Evolutionary conservation across 176 grass and related monocot genomes (phyloP).

Genomic region (Aegilops longissima): DNA sequence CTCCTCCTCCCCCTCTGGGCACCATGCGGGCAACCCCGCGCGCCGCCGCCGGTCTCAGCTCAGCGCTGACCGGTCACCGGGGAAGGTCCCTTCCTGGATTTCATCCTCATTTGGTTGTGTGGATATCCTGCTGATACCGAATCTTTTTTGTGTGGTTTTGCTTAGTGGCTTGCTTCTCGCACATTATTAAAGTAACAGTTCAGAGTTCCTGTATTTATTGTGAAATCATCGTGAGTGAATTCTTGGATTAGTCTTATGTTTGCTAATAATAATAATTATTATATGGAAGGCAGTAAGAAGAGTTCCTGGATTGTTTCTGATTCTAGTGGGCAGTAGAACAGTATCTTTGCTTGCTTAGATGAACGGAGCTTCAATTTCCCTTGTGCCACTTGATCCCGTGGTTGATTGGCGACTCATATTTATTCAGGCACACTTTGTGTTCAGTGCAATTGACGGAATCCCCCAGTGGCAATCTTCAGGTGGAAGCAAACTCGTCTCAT

Average conservation of each 20-base stretch:
- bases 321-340: not conserved
- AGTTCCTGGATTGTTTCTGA: not conserved
- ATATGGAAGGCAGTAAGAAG: not conserved
- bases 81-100: conserved; percentile 31
- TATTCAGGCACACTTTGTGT: conserved; percentile 31
- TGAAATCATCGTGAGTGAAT: not conserved
- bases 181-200: not conserved
- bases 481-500: conserved; percentile 26
- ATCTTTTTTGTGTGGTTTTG: not conserved
- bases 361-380: not conserved
- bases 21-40: conserved; percentile 5
- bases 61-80: conserved; percentile 19
- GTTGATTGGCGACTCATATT: conserved; percentile 17
- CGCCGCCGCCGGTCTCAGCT: conserved; percentile 19
- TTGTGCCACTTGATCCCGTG: not conserved
- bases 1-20: conserved; percentile 10
- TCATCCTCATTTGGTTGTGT: not conserved
- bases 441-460: conserved; percentile 39
- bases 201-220: not conserved
- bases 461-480: conserved; percentile 43
- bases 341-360: not conserved
- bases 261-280: not conserved
- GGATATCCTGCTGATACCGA: not conserved
- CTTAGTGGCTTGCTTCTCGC: not conserved
- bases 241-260: not conserved